Percentiles rank a stretch among this genome's conserved stretches.
phyloP scores from a whole-genome alignment of 495 filamentous ascomycete species.

The Cercophora newfieldiana region DNA sequence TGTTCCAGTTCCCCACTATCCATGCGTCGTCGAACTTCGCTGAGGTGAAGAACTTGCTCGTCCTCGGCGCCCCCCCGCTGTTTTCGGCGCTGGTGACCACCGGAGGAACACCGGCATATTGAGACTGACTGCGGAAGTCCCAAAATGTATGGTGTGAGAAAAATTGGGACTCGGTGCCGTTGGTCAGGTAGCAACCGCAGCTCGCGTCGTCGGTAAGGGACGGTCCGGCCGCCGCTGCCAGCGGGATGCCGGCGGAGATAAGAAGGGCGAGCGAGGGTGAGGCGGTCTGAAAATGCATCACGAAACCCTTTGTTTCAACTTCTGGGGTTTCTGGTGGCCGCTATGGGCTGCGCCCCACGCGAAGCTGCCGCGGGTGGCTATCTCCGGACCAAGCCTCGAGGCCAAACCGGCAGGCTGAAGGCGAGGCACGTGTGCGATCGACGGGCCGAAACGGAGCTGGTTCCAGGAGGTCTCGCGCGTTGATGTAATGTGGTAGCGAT shows the following conservation, averaged over 20 bases:
- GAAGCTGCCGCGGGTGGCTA: slow-evolving; percentile 1
- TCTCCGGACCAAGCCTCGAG: background rate
- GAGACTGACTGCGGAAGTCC: slow-evolving; percentile 61
- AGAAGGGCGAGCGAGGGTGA: slow-evolving; percentile 28
- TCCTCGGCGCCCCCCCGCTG: slow-evolving; percentile 34
- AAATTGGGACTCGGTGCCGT: slow-evolving; percentile 50
- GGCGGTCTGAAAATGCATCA: slow-evolving; percentile 11
- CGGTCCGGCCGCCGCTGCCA: slow-evolving; percentile 15
- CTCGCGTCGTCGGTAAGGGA: slow-evolving; percentile 31
- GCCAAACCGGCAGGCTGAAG: background rate
- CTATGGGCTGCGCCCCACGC: background rate
- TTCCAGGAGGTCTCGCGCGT: background rate
- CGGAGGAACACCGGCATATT: slow-evolving; percentile 39
- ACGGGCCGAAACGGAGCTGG: background rate
- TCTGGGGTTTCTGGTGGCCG: background rate
- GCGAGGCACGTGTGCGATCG: slow-evolving; percentile 8
- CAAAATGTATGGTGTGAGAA: slow-evolving; percentile 66
- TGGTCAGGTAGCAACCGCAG: slow-evolving; percentile 53
- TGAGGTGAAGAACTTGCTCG: slow-evolving; percentile 43
- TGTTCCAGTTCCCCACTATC: slow-evolving; percentile 61
- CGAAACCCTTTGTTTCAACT: slow-evolving; percentile 11
- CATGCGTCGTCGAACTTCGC: slow-evolving; percentile 52
- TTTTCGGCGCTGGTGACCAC: slow-evolving; percentile 33
- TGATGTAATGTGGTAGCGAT: background rate
- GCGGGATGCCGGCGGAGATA: slow-evolving; percentile 19